Percentiles rank a stretch among this genome's conserved stretches.
Evolutionary conservation across 495 filamentous ascomycete genomes (phyloP).

Genomic region (Collariella sp.): DNA sequence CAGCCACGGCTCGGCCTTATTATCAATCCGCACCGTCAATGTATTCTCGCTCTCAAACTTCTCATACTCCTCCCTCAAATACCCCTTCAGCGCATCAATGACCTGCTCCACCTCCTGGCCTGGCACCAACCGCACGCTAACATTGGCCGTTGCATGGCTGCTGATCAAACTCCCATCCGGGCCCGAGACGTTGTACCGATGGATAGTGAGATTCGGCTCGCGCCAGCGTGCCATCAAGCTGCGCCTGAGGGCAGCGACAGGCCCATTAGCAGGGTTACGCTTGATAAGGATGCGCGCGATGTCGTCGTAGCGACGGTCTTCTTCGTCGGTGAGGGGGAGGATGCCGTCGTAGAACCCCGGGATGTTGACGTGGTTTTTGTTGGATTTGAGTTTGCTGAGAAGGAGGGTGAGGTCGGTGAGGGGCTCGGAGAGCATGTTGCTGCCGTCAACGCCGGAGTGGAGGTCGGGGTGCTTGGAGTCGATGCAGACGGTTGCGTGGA

Average conservation of each 20-base stretch:
- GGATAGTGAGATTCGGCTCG: slow-evolving; percentile 89
- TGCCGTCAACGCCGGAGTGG: slow-evolving; percentile 93
- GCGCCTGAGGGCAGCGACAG: slow-evolving; percentile 58
- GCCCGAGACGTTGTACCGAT: slow-evolving; percentile 83
- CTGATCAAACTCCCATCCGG: slow-evolving; percentile 84
- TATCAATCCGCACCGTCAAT: slow-evolving; percentile 75
- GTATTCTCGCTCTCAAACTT: slow-evolving; percentile 68
- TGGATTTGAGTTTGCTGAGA: slow-evolving; percentile 66
- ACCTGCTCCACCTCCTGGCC: slow-evolving; percentile 78
- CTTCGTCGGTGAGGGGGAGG: slow-evolving; percentile 61
- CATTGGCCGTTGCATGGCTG: slow-evolving; percentile 68
- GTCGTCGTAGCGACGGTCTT: slow-evolving; percentile 73
- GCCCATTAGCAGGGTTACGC: slow-evolving; percentile 56
- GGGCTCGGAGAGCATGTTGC: slow-evolving; percentile 76
- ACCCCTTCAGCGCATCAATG: slow-evolving; percentile 53
- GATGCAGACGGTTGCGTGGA: slow-evolving; percentile 83
- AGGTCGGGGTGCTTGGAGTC: slow-evolving; percentile 81
- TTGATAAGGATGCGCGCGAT: slow-evolving; percentile 68
- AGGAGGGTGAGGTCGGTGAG: slow-evolving; percentile 81
- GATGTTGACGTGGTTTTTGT: slow-evolving; percentile 53
- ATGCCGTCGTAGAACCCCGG: slow-evolving; percentile 80
- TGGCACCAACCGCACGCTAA: slow-evolving; percentile 88
- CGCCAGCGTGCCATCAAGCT: slow-evolving; percentile 90
- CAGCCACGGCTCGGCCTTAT: slow-evolving; percentile 92
- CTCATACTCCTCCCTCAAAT: slow-evolving; percentile 62